These are phyloP conservation scores for Starmerella tilneyi DNA, from an alignment of 805 yeast genomes.

Conservation along the genomic window DNA sequence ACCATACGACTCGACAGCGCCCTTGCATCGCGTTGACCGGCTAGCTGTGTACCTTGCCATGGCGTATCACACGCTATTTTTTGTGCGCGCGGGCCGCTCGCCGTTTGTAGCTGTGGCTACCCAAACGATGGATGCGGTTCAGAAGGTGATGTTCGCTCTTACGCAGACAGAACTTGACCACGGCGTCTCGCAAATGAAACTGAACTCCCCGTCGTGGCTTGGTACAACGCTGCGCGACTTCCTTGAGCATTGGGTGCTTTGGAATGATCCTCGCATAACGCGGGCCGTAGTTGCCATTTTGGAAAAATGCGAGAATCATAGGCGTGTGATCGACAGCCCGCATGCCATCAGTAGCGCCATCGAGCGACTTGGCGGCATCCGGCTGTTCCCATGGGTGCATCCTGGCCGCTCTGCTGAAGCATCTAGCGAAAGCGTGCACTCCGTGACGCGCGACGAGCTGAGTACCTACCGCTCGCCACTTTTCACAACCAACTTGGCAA, in stretches of 20 bases:
- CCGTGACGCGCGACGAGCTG: neutral
- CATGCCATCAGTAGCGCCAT: constrained; percentile 14
- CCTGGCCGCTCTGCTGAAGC: neutral
- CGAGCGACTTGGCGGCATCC: neutral
- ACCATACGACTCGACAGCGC: neutral
- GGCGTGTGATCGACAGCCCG: constrained; percentile 11
- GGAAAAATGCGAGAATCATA: constrained; percentile 8
- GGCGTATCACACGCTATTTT: constrained; percentile 14
- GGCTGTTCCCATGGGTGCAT: constrained; percentile 16
- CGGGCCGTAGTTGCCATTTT: constrained; percentile 19
- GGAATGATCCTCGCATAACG: constrained; percentile 18
- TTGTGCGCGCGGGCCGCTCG: constrained; percentile 15
- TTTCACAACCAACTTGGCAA: constrained; percentile 14
- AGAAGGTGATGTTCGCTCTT: constrained; percentile 21
- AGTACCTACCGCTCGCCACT: constrained; percentile 1
- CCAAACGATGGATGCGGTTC: constrained; percentile 11
- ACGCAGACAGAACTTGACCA: constrained; percentile 19
- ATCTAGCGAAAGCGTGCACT: neutral
- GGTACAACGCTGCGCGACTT: constrained; percentile 11
- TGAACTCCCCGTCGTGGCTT: neutral
- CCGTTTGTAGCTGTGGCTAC: constrained; percentile 15
- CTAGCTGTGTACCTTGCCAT: constrained; percentile 18
- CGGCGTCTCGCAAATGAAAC: constrained; percentile 12
- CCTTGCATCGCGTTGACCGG: neutral
- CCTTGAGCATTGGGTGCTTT: constrained; percentile 19